Base-by-base conservation (phyloP, 2,329 filamentous ascomycete species). In the Alternaria sp. region DNA sequence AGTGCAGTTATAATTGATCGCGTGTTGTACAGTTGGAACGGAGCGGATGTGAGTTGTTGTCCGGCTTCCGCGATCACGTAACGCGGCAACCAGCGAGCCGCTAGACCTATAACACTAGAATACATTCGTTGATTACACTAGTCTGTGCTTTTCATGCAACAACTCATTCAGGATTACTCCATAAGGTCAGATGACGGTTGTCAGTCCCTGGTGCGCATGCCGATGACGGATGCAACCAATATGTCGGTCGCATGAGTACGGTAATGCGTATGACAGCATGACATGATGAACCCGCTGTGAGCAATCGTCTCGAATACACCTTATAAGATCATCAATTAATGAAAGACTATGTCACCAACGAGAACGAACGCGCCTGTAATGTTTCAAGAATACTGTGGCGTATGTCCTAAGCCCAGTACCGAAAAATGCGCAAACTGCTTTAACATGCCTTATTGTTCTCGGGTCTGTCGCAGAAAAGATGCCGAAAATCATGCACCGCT, bases 21-120 rank as follows among this genome's bases (percentile, higher is more conserved):
- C 20, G 44, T 51, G 24, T 56, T 26, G 3, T 7, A 30, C 36
- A 18, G 4, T 22, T 26, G n/a, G 30, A 30, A 28, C 57, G 46
- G 52, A 59, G 46, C 57, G 57, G 57, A 59, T 59, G 30, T 26
- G 24, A 41, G 20, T 22, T 24, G 18, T 26, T 34, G 38, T 44
- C 57, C 57, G 46, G 26, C 39, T 51, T 59, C 57, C 57, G 57
- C 18, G 46, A 42, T 46, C 14, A 22, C 22, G 32, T 43, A 41
- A n/a, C 2, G 24, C 32, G 20, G n/a, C 24, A 3, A 24, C 39
- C 12, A 30, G 38, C 30, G 6, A 16, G 11, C 28, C 32, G 22
- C 32, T 20, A 11, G 11, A 43, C 3, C 3, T 34, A 46, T 41
- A 38, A 18, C 14, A 56, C 46, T 12, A 46, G 22, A 6, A 42